A percentile compares a stretch with the other conserved stretches of the same genome.
phyloP scores from a whole-genome alignment of 805 yeast genomes.

The Candida succiphila region DNA sequence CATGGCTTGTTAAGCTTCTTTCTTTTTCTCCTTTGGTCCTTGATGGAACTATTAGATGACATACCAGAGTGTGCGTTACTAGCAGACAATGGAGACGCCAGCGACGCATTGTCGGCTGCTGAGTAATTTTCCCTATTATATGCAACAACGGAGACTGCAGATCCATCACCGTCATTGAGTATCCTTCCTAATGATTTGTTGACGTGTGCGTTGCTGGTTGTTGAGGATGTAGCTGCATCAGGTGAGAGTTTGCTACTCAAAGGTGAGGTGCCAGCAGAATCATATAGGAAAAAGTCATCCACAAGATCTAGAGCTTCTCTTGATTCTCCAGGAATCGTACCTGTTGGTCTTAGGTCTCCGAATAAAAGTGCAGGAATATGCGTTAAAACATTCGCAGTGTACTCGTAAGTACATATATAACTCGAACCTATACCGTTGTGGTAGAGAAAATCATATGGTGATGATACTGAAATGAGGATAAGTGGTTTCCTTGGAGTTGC shows the following conservation, averaged over 20 bases:
- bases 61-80: background rate
- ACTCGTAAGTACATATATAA: constrained; percentile 52
- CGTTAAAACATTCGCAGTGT: constrained; percentile 39
- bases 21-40: constrained; percentile 4
- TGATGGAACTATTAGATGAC: background rate
- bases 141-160: background rate
- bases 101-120: background rate
- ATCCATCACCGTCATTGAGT: background rate
- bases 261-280: constrained; percentile 1
- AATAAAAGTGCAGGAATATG: constrained; percentile 41
- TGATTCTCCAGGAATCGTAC: constrained; percentile 45
- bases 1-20: constrained; percentile 25
- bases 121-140: no score
- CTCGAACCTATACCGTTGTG: constrained; percentile 45
- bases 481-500: constrained; percentile 34
- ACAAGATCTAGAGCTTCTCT: constrained; percentile 4
- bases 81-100: no score
- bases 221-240: background rate
- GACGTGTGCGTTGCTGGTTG: background rate
- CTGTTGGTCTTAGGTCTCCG: constrained; percentile 43
- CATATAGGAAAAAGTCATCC: constrained; percentile 2
- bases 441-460: constrained; percentile 53
- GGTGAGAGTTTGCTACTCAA: background rate
- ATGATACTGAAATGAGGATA: constrained; percentile 48
- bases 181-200: constrained; percentile 1